Evolutionary conservation across 2,329 filamentous ascomycete species (phyloP), one percentile per base, ranked within the genome.

Genomic region (Diaporthe velutina): DNA sequence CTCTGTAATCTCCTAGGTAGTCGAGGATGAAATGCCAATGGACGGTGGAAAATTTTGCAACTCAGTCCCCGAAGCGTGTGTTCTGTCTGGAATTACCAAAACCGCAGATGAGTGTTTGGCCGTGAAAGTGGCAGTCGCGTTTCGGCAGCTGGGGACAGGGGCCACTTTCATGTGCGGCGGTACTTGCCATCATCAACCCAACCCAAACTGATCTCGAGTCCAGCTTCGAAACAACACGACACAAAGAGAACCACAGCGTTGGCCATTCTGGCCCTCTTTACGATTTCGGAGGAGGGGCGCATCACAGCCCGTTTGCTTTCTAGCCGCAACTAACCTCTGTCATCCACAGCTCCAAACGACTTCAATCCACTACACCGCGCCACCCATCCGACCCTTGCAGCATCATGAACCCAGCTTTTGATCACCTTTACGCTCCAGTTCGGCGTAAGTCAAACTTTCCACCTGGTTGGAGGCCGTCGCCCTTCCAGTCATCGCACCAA

Each of bases 161-260:
- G n/a, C 35, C 13, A n/a, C 35, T 22, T 25, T 28, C 28, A 48
- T n/a, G n/a, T n/a, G 60, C 42, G n/a, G 10, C 4, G 28, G 28
- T 2, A 8, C 12, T 38, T 15, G 13, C 30, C 42, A 15, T 52
- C 45, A 7, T 12, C 30, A n/a, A 50, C 30, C 19, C 61, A 35
- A n/a, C 60, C 8, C 42, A 61, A 19, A 30, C 38, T 61, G 17
- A 30, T 22, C 19, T 67, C 61, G 30, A 67, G 61, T 67, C 45
- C 61, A 67, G 30, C 12, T 67, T 52, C 64, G 45, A 52, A 67
- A 67, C 64, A 38, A 22, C n/a, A n/a, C 8, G 22, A 9, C 45
- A 67, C 45, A 67, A 52, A 67, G 45, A 40, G 15, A 12, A 25
- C 4, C 13, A 13, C 30, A 25, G 15, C 12, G 9, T 4, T 25